Percentiles rank a stretch among this genome's conserved stretches.
Conservation (phyloP, 2,329 filamentous ascomycete genomes). For the Botryotinia convoluta region DNA sequence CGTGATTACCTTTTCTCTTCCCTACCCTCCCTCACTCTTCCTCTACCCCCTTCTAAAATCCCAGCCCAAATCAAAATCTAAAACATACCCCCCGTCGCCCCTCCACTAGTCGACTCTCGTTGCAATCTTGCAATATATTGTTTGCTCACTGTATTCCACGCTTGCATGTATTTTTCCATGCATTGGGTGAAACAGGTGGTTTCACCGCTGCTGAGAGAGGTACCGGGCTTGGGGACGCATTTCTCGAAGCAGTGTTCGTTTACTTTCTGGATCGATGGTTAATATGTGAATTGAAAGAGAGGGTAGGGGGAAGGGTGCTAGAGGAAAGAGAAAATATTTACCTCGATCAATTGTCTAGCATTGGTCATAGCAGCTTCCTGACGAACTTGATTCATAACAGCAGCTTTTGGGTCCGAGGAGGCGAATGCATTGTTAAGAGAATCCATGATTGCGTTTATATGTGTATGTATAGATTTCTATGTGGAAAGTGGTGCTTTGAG, state of each 20-base stretch:
- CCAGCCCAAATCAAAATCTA: background rate
- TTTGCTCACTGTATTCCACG: conserved; percentile 73
- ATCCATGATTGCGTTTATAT: conserved; percentile 4
- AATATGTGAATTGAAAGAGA: conserved; percentile 43
- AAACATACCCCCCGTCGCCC: conserved; percentile 12
- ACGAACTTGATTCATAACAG: conserved; percentile 53
- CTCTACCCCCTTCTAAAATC: background rate
- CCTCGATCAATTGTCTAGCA: conserved; percentile 67
- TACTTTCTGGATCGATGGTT: conserved; percentile 61
- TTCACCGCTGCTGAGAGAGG: conserved; percentile 61
- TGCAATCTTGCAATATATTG: conserved; percentile 56
- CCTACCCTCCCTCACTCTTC: too few relatives aligned
- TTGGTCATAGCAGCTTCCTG: conserved; percentile 64
- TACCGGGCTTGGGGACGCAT: conserved; percentile 69
- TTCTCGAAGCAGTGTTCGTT: conserved; percentile 79
- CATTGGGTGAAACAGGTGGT: conserved; percentile 69
- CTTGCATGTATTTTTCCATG: conserved; percentile 81
- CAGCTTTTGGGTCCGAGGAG: conserved; percentile 34
- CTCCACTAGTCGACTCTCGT: conserved; percentile 25
- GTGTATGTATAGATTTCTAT: background rate
- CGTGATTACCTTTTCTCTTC: background rate
- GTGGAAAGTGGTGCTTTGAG: background rate
- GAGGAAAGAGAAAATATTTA: conserved; percentile 42
- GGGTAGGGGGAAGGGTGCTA: conserved; percentile 23
- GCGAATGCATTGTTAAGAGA: conserved; percentile 10